phyloP scores from a whole-genome alignment of 2,329 filamentous ascomycete species.

The Ophiostoma piceae region DNA sequence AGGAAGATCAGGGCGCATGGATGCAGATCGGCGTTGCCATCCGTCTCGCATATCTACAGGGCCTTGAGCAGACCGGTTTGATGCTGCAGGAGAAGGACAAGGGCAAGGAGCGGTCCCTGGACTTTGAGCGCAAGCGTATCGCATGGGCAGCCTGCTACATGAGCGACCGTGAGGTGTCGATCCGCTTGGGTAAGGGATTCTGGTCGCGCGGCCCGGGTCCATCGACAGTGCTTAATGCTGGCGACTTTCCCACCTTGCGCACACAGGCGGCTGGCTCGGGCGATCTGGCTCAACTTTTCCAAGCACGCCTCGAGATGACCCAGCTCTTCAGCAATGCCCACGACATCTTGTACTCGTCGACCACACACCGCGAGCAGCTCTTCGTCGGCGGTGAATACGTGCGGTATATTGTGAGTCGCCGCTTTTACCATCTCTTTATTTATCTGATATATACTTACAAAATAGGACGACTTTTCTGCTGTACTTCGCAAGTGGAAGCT shows the following conservation, averaged over 20 bases:
- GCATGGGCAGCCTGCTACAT: conserved; percentile 63
- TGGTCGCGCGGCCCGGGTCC: conserved; percentile 68
- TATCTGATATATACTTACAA: not conserved
- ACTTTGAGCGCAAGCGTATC: conserved; percentile 58
- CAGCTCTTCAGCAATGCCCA: conserved; percentile 70
- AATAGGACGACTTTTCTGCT: conserved; percentile 59
- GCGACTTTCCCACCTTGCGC: conserved; percentile 63
- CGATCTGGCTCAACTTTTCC: conserved; percentile 63
- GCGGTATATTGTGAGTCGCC: conserved; percentile 53
- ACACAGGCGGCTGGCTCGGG: conserved; percentile 55
- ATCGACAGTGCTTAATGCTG: conserved; percentile 57
- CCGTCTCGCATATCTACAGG: conserved; percentile 64
- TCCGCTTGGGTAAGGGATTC: conserved; percentile 65
- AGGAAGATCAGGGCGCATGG: conserved; percentile 70
- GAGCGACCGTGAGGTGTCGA: conserved; percentile 63
- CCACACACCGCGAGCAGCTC: conserved; percentile 62
- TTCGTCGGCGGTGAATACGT: conserved; percentile 68
- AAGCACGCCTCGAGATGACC: conserved; percentile 65
- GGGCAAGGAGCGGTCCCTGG: conserved; percentile 45
- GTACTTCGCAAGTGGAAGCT: conserved; percentile 67
- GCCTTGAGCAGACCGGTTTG: conserved; percentile 63
- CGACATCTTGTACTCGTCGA: conserved; percentile 67
- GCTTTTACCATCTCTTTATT: not conserved
- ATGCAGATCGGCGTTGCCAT: conserved; percentile 70
- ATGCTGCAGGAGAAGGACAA: conserved; percentile 45